Base-by-base conservation (phyloP, 495 filamentous ascomycete species). In the Tricharina praecox region DNA sequence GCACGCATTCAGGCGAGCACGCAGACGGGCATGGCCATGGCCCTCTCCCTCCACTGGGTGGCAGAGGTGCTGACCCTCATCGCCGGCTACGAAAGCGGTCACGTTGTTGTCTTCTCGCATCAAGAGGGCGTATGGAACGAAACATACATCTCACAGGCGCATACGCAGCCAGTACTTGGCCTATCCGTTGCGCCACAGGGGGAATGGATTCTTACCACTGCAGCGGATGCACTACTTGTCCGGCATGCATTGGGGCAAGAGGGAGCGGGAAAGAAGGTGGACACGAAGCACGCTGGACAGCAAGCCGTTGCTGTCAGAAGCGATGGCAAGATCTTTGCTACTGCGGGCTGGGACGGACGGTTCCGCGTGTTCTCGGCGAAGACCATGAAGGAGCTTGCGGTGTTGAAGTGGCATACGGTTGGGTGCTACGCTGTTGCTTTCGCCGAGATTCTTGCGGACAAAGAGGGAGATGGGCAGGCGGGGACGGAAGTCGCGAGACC, bases 381-480 rank as follows among this genome's bases (percentile, higher is more conserved):
- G 21, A 81, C 77, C 0, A 72, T 95, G 72, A 81, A 78, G 54
- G 88, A 96, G 64, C 56, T 97, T 2, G 90, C 90, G 3, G 90
- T 96, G 49, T 65, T 96, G 52, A 94, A 92, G 64, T 96, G 92
- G 90, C 88, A 95, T 62, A 76, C 78, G 50, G 81, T 81, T 28
- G 88, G 90, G 15, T 85, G 81, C 53, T 95, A 93, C 66, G 73
- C 81, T n/a, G 73, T 80, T 39, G 79, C 77, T 16, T 93, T 95
- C 68, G 23, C 39, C n/a, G 23, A 50, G n/a, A 20, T 41, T 2
- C 16, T 38, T 8, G 19, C 30, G n/a, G 49, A 54, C 24, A 32
- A 42, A 5, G 43, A 51, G 2, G 47, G 26, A 16, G 23, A 32
- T 11, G 32, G 10, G 3, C 41, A 49, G 16, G 41, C 34, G 2